Evolutionary conservation across 1,139 yeast species (phyloP).

Genomic region (Yarrowia galli): DNA sequence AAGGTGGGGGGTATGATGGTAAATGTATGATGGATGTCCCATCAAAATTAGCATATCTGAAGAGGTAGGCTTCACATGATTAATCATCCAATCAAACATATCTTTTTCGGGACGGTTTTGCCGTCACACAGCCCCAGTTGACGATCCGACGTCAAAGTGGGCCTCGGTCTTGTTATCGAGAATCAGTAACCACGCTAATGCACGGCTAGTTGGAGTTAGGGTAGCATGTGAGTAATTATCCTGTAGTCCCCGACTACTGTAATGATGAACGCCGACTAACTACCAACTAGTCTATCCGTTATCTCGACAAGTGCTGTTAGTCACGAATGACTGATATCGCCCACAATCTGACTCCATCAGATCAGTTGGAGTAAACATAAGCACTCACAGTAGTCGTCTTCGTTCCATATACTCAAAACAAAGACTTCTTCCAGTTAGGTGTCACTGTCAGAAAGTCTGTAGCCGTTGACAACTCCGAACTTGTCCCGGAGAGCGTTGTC

Average conservation of each 20-base stretch:
- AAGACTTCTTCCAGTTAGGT: too few species aligned
- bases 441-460: too few species aligned
- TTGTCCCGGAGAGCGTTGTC: neutral
- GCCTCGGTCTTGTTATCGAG: neutral
- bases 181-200: neutral
- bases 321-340: neutral
- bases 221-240: neutral
- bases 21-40: neutral
- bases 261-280: neutral
- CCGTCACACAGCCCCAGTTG: neutral
- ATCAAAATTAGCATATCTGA: too few species aligned
- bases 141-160: slow-evolving; percentile 1
- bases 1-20: neutral
- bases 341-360: too few species aligned
- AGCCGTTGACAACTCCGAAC: neutral
- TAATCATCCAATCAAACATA: too few species aligned
- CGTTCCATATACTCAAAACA: too few species aligned
- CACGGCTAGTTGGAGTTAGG: neutral
- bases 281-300: neutral
- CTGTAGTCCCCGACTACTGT: neutral
- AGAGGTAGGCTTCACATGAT: too few species aligned
- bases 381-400: too few species aligned
- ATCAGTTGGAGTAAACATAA: too few species aligned
- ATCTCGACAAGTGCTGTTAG: neutral
- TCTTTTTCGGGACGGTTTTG: too few species aligned